A percentile compares a stretch with the other conserved stretches of the same genome.
These are phyloP conservation scores for barrel medic (Medicago truncatula) DNA, from an alignment of 306 rosid species.

Conservation along the genomic window DNA sequence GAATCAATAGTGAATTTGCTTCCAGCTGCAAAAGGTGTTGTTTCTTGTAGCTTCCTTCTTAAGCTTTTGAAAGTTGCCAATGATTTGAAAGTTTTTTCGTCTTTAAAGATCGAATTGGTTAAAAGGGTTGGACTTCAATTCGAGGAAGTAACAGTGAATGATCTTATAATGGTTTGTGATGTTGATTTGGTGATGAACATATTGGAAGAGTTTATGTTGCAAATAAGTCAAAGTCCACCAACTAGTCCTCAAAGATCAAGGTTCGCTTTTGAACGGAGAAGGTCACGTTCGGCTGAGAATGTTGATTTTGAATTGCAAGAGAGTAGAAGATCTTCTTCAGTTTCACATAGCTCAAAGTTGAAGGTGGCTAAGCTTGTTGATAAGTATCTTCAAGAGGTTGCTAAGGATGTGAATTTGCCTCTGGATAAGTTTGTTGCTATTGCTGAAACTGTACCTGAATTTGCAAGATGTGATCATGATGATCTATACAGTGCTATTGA, in stretches of 20 bases:
- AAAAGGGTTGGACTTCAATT: slow-evolving; percentile 78
- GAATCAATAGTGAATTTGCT: slow-evolving; percentile 88
- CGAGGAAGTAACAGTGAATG: slow-evolving; percentile 77
- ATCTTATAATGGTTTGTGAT: slow-evolving; percentile 72
- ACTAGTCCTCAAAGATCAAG: slow-evolving; percentile 85
- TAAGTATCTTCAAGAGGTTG: slow-evolving; percentile 81
- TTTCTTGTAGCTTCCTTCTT: slow-evolving; percentile 78
- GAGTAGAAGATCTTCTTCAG: slow-evolving; percentile 86
- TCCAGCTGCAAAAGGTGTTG: slow-evolving; percentile 82
- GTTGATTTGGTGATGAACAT: slow-evolving; percentile 76
- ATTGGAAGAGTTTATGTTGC: slow-evolving; percentile 70
- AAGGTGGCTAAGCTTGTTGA: slow-evolving; percentile 92
- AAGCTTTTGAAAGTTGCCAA: slow-evolving; percentile 86
- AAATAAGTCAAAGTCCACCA: slow-evolving; percentile 84
- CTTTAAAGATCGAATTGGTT: slow-evolving; percentile 82
- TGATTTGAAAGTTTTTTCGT: slow-evolving; percentile 73
- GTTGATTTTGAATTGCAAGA: slow-evolving; percentile 87
- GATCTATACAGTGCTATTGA: slow-evolving; percentile 94
- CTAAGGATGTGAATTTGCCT: slow-evolving; percentile 71
- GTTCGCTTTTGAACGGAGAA: slow-evolving; percentile 64
- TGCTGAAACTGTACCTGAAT: slow-evolving; percentile 85
- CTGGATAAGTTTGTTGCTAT: slow-evolving; percentile 71
- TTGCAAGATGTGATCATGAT: slow-evolving; percentile 92
- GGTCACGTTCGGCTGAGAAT: slow-evolving; percentile 94
- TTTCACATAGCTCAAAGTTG: slow-evolving; percentile 82